A percentile compares a stretch with the other conserved stretches of the same genome.
These are phyloP conservation scores for Curvularia hawaiiensis DNA, from an alignment of 2,329 filamentous ascomycete genomes.

Conservation along the genomic window DNA sequence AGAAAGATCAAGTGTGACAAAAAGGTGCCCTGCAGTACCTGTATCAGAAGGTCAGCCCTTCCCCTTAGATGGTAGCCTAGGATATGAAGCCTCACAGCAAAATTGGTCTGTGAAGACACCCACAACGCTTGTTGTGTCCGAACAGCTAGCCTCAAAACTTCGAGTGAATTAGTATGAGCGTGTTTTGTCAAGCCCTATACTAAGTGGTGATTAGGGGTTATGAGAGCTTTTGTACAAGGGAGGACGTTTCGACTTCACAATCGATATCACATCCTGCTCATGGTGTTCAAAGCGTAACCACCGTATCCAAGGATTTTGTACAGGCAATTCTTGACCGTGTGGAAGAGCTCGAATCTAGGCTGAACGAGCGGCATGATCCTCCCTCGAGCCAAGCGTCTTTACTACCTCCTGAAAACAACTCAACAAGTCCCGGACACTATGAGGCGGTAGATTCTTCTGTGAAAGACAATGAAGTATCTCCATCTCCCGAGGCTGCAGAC, in stretches of 20 bases:
- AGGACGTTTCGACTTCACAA: constrained; percentile 2
- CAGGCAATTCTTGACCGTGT: constrained; percentile 32
- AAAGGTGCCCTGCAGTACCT: constrained; percentile 49
- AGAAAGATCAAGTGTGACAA: constrained; percentile 51
- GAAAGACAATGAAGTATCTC: not conserved
- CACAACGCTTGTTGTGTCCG: not conserved
- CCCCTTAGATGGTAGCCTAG: not conserved
- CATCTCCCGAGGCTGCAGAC: constrained; percentile 27
- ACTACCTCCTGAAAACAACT: not conserved
- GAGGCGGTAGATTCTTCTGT: not conserved
- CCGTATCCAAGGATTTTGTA: constrained; percentile 12
- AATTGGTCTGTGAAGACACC: not conserved
- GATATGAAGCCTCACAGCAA: not conserved
- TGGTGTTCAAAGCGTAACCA: constrained; percentile 1
- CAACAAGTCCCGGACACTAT: constrained; percentile 19
- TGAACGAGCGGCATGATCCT: constrained; percentile 11
- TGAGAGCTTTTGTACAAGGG: constrained; percentile 21
- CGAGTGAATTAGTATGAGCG: not conserved
- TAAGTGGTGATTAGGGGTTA: constrained; percentile 14
- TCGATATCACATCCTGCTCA: constrained; percentile 1
- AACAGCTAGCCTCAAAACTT: too few relatives aligned
- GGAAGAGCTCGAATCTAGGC: constrained; percentile 30
- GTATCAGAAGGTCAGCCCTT: constrained; percentile 38
- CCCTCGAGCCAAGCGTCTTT: not conserved
- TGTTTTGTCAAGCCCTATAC: not conserved